Base-by-base conservation (phyloP, 768 basidiomycete species). In the Phanerochaete carnosa region DNA sequence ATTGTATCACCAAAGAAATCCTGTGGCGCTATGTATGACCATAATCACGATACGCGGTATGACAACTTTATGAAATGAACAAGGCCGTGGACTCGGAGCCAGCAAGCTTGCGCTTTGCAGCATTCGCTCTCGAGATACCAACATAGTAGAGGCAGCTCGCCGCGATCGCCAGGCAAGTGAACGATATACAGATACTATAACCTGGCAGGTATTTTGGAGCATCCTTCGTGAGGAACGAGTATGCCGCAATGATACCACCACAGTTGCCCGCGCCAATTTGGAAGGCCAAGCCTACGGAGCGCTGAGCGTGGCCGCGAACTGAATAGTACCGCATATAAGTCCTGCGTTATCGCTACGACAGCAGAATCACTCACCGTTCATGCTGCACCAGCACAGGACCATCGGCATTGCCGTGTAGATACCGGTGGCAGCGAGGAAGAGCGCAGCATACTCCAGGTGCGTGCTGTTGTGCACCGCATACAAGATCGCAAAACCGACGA, bases 191-290 rank as follows among this genome's bases (percentile, higher is more conserved):
- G 26, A 70, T 57, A 56, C 62, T 60, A 62, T 67, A 70, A 7
- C 68, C 69, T 1, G 64, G 33, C 46, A 55, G 63, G 62, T 65
- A 70, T 25, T 59, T 35, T 11, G 68, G 68, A 13, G 69, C 65
- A 54, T 70, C 69, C 46, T 67, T 63, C 12, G 63, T 60, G 28
- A 68, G 62, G 69, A 70, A 69, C 1, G 59, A 28, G 35, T 64
- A 70, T 2, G 64, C 65, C 3, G 69, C 61, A 22, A 70, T 65
- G 55, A 70, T 67, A 12, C 66, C 69, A 7, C 69, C 69, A 43
- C 54, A 55, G 25, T 43, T 55, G n/a, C 54, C 54, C 23, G 35
- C 35, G 26, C 54, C 54, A n/a, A 55, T 29, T 16, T 55, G 51
- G 28, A 60, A 46, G 16, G 19, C 22, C 5, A 54, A 55, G 2